A percentile compares a stretch with the other conserved stretches of the same genome.
These are phyloP conservation scores for Vigna reflexopilosa DNA, from an alignment of 306 rosid genomes.

Conservation along the genomic window DNA sequence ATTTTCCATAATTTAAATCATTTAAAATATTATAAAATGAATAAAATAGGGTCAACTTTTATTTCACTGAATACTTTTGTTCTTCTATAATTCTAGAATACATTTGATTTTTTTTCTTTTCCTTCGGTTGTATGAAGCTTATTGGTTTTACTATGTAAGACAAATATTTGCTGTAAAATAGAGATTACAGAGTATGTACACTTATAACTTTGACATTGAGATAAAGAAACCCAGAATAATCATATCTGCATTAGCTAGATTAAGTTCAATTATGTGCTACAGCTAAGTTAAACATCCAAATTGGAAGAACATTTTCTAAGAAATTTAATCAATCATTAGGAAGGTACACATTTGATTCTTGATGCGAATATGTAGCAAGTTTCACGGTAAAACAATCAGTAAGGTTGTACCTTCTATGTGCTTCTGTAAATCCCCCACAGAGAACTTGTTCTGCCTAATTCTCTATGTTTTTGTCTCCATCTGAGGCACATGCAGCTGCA, in stretches of 20 bases:
- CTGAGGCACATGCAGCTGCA: constrained; percentile 1
- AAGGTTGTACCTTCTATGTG: neutral
- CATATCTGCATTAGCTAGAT: neutral
- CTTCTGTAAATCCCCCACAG: neutral
- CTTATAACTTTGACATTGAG: neutral
- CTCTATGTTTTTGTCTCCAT: neutral
- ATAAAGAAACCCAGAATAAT: neutral
- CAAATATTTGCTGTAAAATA: neutral
- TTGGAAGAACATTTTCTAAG: neutral
- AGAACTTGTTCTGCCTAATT: constrained; percentile 8
- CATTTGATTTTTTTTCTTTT: neutral
- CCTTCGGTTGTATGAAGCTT: too few relatives aligned
- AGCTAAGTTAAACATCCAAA: neutral
- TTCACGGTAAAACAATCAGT: neutral
- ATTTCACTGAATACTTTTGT: neutral
- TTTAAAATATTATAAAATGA: too few relatives aligned
- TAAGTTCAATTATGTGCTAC: neutral
- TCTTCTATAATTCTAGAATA: neutral
- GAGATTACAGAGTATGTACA: neutral
- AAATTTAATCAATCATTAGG: neutral
- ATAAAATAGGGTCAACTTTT: too few relatives aligned
- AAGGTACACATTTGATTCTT: neutral
- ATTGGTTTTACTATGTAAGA: neutral
- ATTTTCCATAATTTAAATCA: too few relatives aligned
- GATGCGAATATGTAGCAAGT: neutral